These are phyloP conservation scores for Paracoccidioides brasiliensis DNA, from an alignment of 2,329 filamentous ascomycete species.

Conservation along the genomic window DNA sequence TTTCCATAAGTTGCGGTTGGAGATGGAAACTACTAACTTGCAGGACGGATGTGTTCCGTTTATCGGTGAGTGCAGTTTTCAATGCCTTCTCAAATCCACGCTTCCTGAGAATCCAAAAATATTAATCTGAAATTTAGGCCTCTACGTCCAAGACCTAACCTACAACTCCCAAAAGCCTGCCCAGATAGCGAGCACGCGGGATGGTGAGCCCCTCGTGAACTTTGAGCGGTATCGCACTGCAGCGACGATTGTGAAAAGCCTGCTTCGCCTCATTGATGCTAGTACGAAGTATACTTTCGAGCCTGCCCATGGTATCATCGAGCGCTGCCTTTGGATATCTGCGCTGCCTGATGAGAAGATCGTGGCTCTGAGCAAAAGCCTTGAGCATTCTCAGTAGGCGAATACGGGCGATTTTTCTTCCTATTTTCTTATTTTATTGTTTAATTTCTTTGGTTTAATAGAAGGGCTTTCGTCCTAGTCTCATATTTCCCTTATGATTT, in stretches of 20 bases:
- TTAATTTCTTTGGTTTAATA: not conserved
- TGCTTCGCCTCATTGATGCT: slow-evolving; percentile 50
- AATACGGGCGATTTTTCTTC: not conserved
- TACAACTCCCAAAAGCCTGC: slow-evolving; percentile 55
- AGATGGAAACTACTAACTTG: slow-evolving; percentile 48
- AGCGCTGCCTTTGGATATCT: slow-evolving; percentile 52
- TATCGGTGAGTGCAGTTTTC: slow-evolving; percentile 36
- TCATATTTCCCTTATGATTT: not conserved
- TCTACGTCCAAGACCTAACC: slow-evolving; percentile 54
- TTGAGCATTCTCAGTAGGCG: slow-evolving; percentile 15
- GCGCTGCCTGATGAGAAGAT: slow-evolving; percentile 48
- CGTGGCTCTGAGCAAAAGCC: slow-evolving; percentile 29
- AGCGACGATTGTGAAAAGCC: slow-evolving; percentile 50
- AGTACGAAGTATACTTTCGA: slow-evolving; percentile 49
- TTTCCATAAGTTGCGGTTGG: slow-evolving; percentile 47
- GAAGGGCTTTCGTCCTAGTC: too few species aligned
- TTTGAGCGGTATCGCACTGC: slow-evolving; percentile 55
- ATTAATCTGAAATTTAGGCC: slow-evolving; percentile 25
- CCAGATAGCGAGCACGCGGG: slow-evolving; percentile 36
- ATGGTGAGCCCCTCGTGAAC: slow-evolving; percentile 47
- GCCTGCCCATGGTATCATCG: slow-evolving; percentile 44
- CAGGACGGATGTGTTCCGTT: slow-evolving; percentile 54
- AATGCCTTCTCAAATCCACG: not conserved
- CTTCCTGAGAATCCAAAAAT: not conserved
- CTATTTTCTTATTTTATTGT: not conserved